phyloP scores from a whole-genome alignment of 2,329 filamentous ascomycete genomes.

The Xylariomycetidae sp. region DNA sequence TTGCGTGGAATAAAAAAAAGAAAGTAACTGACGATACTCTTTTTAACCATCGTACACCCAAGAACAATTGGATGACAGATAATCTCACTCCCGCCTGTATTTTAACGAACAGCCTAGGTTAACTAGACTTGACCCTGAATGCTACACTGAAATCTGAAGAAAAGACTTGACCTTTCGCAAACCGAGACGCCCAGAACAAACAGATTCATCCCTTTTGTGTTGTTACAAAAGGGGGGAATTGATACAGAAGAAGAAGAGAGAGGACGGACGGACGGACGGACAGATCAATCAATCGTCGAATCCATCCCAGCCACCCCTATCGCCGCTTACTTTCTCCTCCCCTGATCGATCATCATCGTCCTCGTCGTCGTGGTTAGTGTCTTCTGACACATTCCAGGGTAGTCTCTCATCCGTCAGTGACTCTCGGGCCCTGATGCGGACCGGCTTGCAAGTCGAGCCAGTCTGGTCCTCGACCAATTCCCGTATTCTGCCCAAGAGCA shows the following conservation, averaged over 20 bases:
- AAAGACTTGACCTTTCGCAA: too few species aligned
- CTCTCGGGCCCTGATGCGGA: constrained; percentile 66
- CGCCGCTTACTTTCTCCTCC: constrained; percentile 27
- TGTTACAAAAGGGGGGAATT: constrained; percentile 2
- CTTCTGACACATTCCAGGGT: constrained; percentile 50
- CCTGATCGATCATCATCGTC: constrained; percentile 31
- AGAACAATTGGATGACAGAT: too few species aligned
- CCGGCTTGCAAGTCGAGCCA: constrained; percentile 62
- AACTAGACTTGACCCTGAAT: too few species aligned
- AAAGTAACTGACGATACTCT: too few species aligned
- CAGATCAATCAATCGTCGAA: constrained; percentile 61
- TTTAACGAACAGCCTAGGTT: too few species aligned
- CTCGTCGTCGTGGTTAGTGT: constrained; percentile 27
- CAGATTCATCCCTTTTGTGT: too few species aligned
- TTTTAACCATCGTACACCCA: too few species aligned
- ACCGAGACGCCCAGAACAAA: too few species aligned
- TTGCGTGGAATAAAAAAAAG: too few species aligned
- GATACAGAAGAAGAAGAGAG: constrained; percentile 1
- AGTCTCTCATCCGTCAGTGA: constrained; percentile 70
- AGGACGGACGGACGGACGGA: too few species aligned
- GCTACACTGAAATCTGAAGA: too few species aligned
- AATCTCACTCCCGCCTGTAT: too few species aligned
- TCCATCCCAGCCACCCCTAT: constrained; percentile 61
- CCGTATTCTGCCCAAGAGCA: constrained; percentile 50
- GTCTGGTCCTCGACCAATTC: constrained; percentile 52